A percentile compares a stretch with the other conserved stretches of the same genome.
Evolutionary conservation across 2,329 filamentous ascomycete genomes (phyloP).

Genomic region (Aspergillus novofumigatus): DNA sequence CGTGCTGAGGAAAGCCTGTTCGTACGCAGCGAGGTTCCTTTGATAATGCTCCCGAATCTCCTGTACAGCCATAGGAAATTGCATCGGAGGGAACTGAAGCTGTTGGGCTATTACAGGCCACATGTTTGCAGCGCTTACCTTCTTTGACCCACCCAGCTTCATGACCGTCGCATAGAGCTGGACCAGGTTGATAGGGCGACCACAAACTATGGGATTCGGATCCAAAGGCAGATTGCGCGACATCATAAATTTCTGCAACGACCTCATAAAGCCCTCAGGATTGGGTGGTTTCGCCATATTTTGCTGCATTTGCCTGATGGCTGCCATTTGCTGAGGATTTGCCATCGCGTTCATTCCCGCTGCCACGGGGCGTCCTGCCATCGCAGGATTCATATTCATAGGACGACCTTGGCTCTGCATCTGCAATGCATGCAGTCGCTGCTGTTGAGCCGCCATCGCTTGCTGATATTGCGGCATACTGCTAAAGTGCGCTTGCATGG

Average conservation of each 20-base stretch:
- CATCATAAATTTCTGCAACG: conserved; percentile 72
- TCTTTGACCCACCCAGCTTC: conserved; percentile 72
- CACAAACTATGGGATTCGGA: conserved; percentile 66
- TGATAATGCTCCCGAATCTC: conserved; percentile 72
- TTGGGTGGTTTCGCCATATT: conserved; percentile 39
- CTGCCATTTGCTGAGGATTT: conserved; percentile 40
- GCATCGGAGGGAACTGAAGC: conserved; percentile 57
- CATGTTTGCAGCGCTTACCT: conserved; percentile 62
- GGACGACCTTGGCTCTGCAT: conserved; percentile 72
- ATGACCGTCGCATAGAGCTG: conserved; percentile 73
- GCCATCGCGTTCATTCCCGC: conserved; percentile 36
- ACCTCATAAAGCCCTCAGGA: conserved; percentile 70
- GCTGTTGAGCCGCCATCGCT: conserved; percentile 67
- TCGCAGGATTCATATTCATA: conserved; percentile 41
- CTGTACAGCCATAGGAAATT: conserved; percentile 62
- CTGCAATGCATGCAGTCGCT: conserved; percentile 72
- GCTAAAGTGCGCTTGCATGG: conserved; percentile 48
- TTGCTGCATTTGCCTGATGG: conserved; percentile 48
- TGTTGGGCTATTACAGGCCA: conserved; percentile 71
- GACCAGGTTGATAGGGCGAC: conserved; percentile 69
- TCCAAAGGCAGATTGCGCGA: conserved; percentile 70
- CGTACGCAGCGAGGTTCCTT: conserved; percentile 70
- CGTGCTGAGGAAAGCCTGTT: conserved; percentile 48
- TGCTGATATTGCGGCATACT: conserved; percentile 51
- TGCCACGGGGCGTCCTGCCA: conserved; percentile 31